These are phyloP conservation scores for Erodium trifolium DNA, from an alignment of 441 rosid genomes.

Conservation along the genomic window DNA sequence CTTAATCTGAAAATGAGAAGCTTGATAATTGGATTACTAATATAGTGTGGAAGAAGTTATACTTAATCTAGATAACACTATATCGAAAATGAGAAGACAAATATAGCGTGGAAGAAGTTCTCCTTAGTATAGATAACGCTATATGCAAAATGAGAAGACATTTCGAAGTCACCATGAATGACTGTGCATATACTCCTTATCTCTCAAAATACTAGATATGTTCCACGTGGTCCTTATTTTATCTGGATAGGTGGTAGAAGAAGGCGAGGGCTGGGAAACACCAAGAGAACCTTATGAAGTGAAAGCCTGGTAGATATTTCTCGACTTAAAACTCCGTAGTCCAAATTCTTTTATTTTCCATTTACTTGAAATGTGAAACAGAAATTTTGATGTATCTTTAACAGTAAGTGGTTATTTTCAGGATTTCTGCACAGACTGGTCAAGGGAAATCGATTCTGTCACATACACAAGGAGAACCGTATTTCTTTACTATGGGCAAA, in stretches of 20 bases:
- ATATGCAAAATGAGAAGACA: not conserved
- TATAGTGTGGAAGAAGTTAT: no score
- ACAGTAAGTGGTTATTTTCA: conserved; percentile 24
- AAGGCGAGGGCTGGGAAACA: conserved; percentile 95
- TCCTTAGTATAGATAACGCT: not conserved
- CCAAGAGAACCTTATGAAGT: conserved; percentile 96
- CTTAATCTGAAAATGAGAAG: no score
- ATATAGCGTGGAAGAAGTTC: no score
- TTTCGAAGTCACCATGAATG: not conserved
- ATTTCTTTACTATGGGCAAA: conserved; percentile 81
- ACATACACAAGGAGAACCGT: conserved; percentile 57
- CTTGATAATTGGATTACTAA: no score
- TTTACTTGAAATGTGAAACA: conserved; percentile 13
- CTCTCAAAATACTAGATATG: not conserved
- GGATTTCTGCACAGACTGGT: conserved; percentile 79
- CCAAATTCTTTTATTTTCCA: not conserved
- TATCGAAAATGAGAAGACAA: no score
- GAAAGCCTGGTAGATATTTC: conserved; percentile 52
- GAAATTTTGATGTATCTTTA: conserved; percentile 12
- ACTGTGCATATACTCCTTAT: not conserved
- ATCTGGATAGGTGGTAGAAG: conserved; percentile 49
- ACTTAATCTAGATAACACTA: no score
- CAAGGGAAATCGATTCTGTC: conserved; percentile 57
- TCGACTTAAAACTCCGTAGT: conserved; percentile 10
- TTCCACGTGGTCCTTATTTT: conserved; percentile 4